These are phyloP conservation scores for Paecilomyces sp. DNA, from an alignment of 2,329 filamentous ascomycete species.

Conservation along the genomic window DNA sequence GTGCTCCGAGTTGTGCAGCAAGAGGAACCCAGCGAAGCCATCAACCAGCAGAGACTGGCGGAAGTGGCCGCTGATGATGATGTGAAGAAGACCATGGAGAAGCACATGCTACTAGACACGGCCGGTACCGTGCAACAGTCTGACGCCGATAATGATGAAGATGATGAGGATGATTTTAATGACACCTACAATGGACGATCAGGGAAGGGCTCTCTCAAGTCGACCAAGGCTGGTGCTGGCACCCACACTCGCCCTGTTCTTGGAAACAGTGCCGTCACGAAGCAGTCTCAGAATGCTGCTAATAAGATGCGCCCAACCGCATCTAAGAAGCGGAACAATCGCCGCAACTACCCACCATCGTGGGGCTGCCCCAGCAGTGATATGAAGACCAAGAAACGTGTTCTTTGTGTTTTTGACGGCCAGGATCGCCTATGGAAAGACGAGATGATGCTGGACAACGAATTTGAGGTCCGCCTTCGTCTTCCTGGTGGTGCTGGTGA, in stretches of 20 bases:
- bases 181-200: slow-evolving; percentile 42
- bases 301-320: slow-evolving; percentile 59
- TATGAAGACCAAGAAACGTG: slow-evolving; percentile 98
- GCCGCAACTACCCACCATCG: slow-evolving; percentile 84
- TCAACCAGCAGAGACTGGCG: slow-evolving; percentile 48
- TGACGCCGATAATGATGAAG: slow-evolving; percentile 47
- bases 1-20: slow-evolving; percentile 57
- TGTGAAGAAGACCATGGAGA: slow-evolving; percentile 52
- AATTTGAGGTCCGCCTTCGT: slow-evolving; percentile 85
- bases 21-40: slow-evolving; percentile 50
- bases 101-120: slow-evolving; percentile 46
- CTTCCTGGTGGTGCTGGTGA: slow-evolving; percentile 69
- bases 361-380: slow-evolving; percentile 90
- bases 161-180: slow-evolving; percentile 51
- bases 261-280: slow-evolving; percentile 39
- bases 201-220: slow-evolving; percentile 41
- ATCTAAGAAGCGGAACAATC: slow-evolving; percentile 71
- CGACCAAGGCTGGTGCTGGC: slow-evolving; percentile 45
- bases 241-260: slow-evolving; percentile 46
- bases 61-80: slow-evolving; percentile 55
- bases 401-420: slow-evolving; percentile 88
- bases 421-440: slow-evolving; percentile 86
- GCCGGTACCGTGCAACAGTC: slow-evolving; percentile 46
- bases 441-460: slow-evolving; percentile 96
- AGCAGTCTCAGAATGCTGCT: slow-evolving; percentile 55